These are phyloP conservation scores for Brassica rapa DNA, from an alignment of 345 rosid genomes.

Conservation along the genomic window DNA sequence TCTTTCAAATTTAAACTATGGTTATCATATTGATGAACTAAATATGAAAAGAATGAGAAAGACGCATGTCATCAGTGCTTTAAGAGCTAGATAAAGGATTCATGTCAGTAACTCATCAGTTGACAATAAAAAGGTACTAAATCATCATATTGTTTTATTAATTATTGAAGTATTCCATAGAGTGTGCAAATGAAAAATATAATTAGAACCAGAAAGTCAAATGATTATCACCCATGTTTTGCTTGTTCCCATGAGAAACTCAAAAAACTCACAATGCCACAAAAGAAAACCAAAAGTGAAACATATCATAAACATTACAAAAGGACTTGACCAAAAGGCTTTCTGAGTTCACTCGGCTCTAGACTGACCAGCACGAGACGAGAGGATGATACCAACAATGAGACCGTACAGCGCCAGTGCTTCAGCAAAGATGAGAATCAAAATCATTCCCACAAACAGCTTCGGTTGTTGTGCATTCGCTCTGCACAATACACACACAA, in stretches of 20 bases:
- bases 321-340: background rate
- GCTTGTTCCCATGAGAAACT: constrained; percentile 30
- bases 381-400: constrained; percentile 90
- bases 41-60: background rate
- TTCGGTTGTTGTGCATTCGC: constrained; percentile 96
- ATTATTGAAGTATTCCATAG: constrained; percentile 12
- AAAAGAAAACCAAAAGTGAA: background rate
- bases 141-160: background rate
- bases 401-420: constrained; percentile 92
- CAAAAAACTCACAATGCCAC: constrained; percentile 29
- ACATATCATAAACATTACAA: constrained; percentile 30
- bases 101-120: background rate
- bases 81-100: background rate
- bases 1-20: background rate
- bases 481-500: constrained; percentile 43
- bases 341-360: constrained; percentile 58
- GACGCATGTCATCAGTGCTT: background rate
- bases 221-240: constrained; percentile 5
- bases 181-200: constrained; percentile 15
- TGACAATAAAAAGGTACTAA: background rate
- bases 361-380: constrained; percentile 95
- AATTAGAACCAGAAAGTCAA: constrained; percentile 1
- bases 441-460: constrained; percentile 94
- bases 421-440: constrained; percentile 92
- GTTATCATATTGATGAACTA: background rate